Conservation (phyloP, 2,329 filamentous ascomycete species). For the Aspergillus ibericus region DNA sequence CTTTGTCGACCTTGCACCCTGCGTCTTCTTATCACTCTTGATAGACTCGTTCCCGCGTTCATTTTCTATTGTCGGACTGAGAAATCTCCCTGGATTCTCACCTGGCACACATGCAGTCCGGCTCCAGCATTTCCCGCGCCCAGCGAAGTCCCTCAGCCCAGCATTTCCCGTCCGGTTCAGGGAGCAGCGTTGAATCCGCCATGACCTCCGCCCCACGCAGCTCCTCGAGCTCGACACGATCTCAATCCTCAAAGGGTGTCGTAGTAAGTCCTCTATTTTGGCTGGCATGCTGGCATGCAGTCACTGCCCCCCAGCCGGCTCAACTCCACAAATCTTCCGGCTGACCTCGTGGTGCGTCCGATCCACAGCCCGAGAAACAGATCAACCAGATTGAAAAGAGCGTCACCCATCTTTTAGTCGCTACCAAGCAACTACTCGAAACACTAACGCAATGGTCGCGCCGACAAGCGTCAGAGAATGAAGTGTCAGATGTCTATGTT, state of each 20-base stretch:
- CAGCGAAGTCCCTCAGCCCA: slow-evolving; percentile 51
- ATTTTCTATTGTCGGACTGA: neutral
- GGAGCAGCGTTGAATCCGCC: slow-evolving; percentile 47
- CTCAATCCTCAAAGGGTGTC: slow-evolving; percentile 54
- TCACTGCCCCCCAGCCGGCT: neutral
- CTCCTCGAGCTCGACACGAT: slow-evolving; percentile 66
- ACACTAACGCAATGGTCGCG: slow-evolving; percentile 98
- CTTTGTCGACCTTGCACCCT: slow-evolving; percentile 11
- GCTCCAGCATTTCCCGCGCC: slow-evolving; percentile 29
- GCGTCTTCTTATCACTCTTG: slow-evolving; percentile 12
- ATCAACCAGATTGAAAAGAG: slow-evolving; percentile 99
- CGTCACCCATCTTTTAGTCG: slow-evolving; percentile 94
- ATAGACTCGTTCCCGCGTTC: neutral
- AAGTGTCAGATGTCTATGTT: slow-evolving; percentile 98
- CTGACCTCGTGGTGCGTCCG: slow-evolving; percentile 13
- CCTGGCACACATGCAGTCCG: slow-evolving; percentile 23
- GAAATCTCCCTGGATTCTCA: slow-evolving; percentile 3
- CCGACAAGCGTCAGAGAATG: slow-evolving; percentile 83
- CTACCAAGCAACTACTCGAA: slow-evolving; percentile 95
- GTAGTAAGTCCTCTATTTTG: slow-evolving; percentile 55
- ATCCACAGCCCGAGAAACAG: slow-evolving; percentile 64
- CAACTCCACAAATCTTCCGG: slow-evolving; percentile 9
- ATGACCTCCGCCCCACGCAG: slow-evolving; percentile 63
- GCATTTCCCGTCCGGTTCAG: slow-evolving; percentile 37
- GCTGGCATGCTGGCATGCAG: neutral